These are phyloP conservation scores for Desmodesmus armatus DNA, from an alignment of 139 green algal genomes.

Conservation along the genomic window DNA sequence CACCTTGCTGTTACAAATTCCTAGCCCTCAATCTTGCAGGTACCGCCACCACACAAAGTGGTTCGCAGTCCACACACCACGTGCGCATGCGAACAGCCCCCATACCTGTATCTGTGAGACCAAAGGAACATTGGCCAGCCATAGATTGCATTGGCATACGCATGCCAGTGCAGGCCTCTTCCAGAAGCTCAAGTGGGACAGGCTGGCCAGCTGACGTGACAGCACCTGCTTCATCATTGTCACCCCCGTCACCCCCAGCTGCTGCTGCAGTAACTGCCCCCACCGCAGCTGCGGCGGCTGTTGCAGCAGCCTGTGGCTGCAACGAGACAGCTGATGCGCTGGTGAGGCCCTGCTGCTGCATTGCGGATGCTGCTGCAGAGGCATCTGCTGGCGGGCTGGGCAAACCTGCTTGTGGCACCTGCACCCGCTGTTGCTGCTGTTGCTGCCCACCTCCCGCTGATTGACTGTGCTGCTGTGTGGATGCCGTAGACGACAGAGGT, in stretches of 20 bases:
- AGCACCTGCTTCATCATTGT: background rate
- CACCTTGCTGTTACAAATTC: background rate
- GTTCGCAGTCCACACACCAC: background rate
- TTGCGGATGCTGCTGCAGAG: background rate
- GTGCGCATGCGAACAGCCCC: background rate
- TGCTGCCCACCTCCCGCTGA: background rate
- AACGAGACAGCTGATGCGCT: background rate
- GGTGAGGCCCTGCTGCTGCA: background rate
- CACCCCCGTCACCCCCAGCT: background rate
- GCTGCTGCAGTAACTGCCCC: background rate
- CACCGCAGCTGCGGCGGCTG: slow-evolving; percentile 10
- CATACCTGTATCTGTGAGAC: slow-evolving; percentile 44
- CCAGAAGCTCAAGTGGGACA: slow-evolving; percentile 47
- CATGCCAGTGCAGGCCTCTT: slow-evolving; percentile 62
- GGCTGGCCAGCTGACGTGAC: background rate
- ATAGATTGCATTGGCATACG: slow-evolving; percentile 58
- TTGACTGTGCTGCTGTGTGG: too few species aligned
- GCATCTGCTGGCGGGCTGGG: background rate
- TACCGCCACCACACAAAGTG: background rate
- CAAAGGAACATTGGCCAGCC: slow-evolving; percentile 68
- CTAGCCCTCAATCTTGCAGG: background rate
- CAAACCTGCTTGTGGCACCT: background rate
- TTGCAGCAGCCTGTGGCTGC: too few species aligned
- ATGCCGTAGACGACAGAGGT: too few species aligned
- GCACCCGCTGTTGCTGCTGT: background rate